A percentile compares a stretch with the other conserved stretches of the same genome.
Evolutionary conservation across 2,329 filamentous ascomycete genomes (phyloP).

Genomic region (Microsporum audouinii): DNA sequence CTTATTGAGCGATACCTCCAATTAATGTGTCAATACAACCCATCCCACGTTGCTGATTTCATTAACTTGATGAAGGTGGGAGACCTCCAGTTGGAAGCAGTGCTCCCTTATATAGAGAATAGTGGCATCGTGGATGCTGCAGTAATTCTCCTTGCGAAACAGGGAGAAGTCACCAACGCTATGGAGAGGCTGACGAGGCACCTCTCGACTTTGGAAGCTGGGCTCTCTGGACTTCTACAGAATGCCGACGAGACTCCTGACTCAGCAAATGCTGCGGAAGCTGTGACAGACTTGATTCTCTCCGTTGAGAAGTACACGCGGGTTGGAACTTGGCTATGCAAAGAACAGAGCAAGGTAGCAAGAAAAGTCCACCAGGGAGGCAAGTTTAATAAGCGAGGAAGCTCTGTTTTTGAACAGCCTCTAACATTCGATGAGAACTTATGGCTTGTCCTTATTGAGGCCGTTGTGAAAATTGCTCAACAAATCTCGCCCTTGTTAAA

Average conservation of each 20-base stretch:
- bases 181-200: conserved; percentile 80
- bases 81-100: conserved; percentile 64
- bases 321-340: conserved; percentile 92
- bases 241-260: conserved; percentile 48
- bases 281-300: conserved; percentile 61
- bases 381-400: conserved; percentile 27
- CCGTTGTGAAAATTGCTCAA: conserved; percentile 51
- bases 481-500: conserved; percentile 36
- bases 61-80: conserved; percentile 63
- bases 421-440: conserved; percentile 51
- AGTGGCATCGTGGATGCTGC: conserved; percentile 86
- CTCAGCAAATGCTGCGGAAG: conserved; percentile 48
- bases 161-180: conserved; percentile 70
- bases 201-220: conserved; percentile 64
- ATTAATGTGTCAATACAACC: conserved; percentile 79
- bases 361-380: conserved; percentile 21
- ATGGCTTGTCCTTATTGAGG: conserved; percentile 56
- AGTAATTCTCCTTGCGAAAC: conserved; percentile 77
- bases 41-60: conserved; percentile 73
- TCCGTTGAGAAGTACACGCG: conserved; percentile 79
- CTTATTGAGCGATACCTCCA: conserved; percentile 78
- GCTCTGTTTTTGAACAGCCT: conserved; percentile 42
- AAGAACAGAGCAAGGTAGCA: conserved; percentile 62
- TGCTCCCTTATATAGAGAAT: conserved; percentile 79
- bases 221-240: conserved; percentile 61